phyloP scores from a whole-genome alignment of 495 filamentous ascomycete species.

The Xanthoparmelia taractica region DNA sequence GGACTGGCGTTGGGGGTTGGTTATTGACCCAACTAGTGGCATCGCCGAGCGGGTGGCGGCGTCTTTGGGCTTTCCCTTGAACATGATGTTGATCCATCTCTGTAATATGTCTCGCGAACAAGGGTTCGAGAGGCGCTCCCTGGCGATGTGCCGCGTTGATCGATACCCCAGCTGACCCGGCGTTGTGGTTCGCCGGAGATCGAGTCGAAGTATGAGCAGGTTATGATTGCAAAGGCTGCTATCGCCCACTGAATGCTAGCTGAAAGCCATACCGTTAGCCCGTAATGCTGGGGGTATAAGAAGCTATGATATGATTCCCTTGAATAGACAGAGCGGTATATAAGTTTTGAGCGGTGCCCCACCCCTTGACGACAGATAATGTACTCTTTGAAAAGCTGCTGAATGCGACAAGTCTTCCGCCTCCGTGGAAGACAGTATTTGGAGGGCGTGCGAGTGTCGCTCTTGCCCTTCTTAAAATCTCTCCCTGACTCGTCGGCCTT shows the following conservation, averaged over 20 bases:
- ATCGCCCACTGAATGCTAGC: slow-evolving; percentile 2
- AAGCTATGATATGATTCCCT: background rate
- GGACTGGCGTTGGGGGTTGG: slow-evolving; percentile 21
- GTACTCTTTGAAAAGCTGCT: background rate
- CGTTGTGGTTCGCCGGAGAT: background rate
- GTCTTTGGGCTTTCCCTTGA: slow-evolving; percentile 11
- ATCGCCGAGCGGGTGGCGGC: slow-evolving; percentile 45
- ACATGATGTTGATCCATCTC: background rate
- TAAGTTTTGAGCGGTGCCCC: background rate
- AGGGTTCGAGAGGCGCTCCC: background rate
- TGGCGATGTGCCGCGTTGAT: background rate
- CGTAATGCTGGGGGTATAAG: background rate
- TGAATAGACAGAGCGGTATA: background rate
- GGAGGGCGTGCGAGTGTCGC: background rate
- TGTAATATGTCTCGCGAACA: background rate
- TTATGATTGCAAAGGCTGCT: background rate
- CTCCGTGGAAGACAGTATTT: background rate
- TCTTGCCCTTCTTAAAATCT: background rate
- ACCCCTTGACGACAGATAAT: slow-evolving; percentile 2
- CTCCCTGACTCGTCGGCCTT: background rate
- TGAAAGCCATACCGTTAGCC: background rate
- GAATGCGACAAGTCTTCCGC: background rate
- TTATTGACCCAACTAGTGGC: slow-evolving; percentile 41
- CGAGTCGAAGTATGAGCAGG: slow-evolving; percentile 2
- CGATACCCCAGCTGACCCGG: background rate